These are phyloP conservation scores for Fusarium redolens DNA, from an alignment of 2,329 filamentous ascomycete genomes.

Conservation along the genomic window DNA sequence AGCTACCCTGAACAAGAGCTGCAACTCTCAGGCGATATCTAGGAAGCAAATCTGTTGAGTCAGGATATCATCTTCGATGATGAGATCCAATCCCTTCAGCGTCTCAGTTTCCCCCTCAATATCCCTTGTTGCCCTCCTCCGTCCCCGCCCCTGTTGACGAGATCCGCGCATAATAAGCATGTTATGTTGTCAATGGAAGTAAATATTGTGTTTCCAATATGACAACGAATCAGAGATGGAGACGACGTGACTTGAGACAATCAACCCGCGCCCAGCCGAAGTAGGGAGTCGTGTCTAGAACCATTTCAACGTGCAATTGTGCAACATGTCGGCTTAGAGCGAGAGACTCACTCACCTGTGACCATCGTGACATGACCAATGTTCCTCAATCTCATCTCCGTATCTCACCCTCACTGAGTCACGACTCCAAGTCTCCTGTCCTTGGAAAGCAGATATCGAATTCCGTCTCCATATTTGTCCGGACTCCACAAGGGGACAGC, in stretches of 20 bases:
- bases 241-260: slow-evolving; percentile 28
- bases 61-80: slow-evolving; percentile 7
- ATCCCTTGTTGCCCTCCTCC: background rate
- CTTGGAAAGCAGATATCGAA: slow-evolving; percentile 14
- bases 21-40: slow-evolving; percentile 14
- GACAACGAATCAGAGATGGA: slow-evolving; percentile 9
- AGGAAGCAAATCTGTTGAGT: slow-evolving; percentile 10
- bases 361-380: slow-evolving; percentile 2
- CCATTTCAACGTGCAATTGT: slow-evolving; percentile 13
- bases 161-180: slow-evolving; percentile 17
- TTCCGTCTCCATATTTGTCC: slow-evolving; percentile 17
- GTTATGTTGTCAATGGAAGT: slow-evolving; percentile 14
- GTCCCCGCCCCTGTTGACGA: slow-evolving; percentile 9
- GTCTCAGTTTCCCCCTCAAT: background rate
- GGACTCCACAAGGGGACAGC: slow-evolving; percentile 23
- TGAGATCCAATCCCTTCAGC: slow-evolving; percentile 4
- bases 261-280: background rate
- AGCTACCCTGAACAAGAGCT: slow-evolving; percentile 32
- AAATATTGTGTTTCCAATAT: slow-evolving; percentile 31
- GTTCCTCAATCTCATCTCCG: slow-evolving; percentile 20
- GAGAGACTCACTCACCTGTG: background rate
- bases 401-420: slow-evolving; percentile 22
- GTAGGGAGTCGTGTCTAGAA: background rate
- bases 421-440: slow-evolving; percentile 17
- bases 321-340: background rate